phyloP scores from a whole-genome alignment of 345 rosid species.

The Dipteronia dyeriana region DNA sequence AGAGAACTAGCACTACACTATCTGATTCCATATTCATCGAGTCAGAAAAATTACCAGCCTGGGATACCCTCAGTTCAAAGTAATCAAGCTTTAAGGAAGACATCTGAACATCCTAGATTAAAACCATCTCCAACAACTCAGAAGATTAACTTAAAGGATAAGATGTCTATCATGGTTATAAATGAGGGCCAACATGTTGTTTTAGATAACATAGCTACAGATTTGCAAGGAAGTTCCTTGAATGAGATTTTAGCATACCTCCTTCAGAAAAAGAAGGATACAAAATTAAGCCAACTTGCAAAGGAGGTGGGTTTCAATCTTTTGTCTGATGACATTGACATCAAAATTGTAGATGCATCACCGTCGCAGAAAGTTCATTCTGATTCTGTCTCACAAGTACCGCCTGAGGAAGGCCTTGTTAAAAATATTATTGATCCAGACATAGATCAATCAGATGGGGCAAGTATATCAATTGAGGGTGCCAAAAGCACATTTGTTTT shows the following conservation, averaged over 20 bases:
- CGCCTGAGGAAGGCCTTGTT: conserved; percentile 38
- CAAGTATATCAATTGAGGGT: conserved; percentile 31
- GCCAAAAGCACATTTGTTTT: conserved; percentile 31
- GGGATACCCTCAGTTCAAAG: conserved; percentile 39
- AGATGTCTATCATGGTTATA: conserved; percentile 68
- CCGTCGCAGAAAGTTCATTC: conserved; percentile 44
- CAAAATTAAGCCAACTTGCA: conserved; percentile 69
- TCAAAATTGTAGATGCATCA: conserved; percentile 44
- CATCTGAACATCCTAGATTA: conserved; percentile 46
- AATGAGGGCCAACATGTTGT: conserved; percentile 62
- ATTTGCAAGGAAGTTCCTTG: conserved; percentile 67
- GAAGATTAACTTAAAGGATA: conserved; percentile 53
- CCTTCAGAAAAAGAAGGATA: conserved; percentile 64
- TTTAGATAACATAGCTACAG: conserved; percentile 51
- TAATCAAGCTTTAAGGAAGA: conserved; percentile 32
- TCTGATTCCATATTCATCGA: conserved; percentile 33
- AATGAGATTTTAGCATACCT: conserved; percentile 64
- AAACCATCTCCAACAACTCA: conserved; percentile 40
- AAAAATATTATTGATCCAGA: conserved; percentile 28
- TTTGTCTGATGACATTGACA: conserved; percentile 67
- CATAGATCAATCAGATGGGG: conserved; percentile 31
- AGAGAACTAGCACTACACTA: conserved; percentile 61
- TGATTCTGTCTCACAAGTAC: conserved; percentile 33
- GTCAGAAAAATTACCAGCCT: conserved; percentile 30
- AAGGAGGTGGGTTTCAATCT: conserved; percentile 87